Evolutionary conservation across 768 basidiomycete genomes (phyloP).

Genomic region (Kwoniella bestiolae): DNA sequence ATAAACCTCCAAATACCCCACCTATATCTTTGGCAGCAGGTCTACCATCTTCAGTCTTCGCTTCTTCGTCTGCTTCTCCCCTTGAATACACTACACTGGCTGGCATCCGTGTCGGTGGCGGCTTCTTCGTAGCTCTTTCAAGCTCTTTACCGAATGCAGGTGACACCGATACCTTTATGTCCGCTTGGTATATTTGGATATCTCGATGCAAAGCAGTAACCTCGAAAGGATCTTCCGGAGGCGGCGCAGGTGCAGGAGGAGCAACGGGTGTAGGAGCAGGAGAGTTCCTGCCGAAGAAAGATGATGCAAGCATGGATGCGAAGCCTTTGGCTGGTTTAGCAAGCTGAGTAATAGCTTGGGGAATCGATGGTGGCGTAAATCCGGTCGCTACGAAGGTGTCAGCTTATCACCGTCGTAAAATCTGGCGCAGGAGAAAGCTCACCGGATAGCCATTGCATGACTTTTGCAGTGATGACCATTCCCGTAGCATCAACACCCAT

Average conservation of each 20-base stretch:
- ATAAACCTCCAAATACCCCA: constrained; percentile 82
- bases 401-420: constrained; percentile 5
- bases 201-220: constrained; percentile 43
- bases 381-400: constrained; percentile 40
- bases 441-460: constrained; percentile 62
- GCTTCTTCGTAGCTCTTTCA: constrained; percentile 91
- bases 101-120: constrained; percentile 73
- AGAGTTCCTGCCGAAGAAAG: constrained; percentile 43
- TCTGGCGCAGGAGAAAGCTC: constrained; percentile 1
- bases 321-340: constrained; percentile 44
- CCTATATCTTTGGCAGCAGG: constrained; percentile 69
- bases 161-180: constrained; percentile 55
- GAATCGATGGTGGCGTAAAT: constrained; percentile 49
- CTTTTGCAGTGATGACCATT: constrained; percentile 76
- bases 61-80: constrained; percentile 41
- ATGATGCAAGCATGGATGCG: constrained; percentile 49
- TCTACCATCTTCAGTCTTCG: constrained; percentile 74
- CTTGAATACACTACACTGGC: constrained; percentile 78
- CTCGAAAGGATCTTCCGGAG: constrained; percentile 51
- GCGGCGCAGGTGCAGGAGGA: constrained; percentile 45
- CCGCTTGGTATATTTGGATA: constrained; percentile 55
- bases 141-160: constrained; percentile 64
- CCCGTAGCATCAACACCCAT: constrained; percentile 66
- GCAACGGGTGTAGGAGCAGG: constrained; percentile 33
- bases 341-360: constrained; percentile 40